These are phyloP conservation scores for Solanum hybrid DNA, from an alignment of 305 asterid genomes.

Conservation along the genomic window DNA sequence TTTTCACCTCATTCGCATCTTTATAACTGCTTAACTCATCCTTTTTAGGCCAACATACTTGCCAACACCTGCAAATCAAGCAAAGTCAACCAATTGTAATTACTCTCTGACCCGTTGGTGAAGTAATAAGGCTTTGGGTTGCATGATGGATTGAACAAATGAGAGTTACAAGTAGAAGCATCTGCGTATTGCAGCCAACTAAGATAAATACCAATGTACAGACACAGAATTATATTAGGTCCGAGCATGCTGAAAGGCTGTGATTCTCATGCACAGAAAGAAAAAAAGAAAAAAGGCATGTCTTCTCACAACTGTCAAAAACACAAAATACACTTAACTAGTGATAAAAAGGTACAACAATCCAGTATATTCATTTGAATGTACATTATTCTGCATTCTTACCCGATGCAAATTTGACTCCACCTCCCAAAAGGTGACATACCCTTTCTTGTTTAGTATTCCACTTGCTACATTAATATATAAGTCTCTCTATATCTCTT, in stretches of 20 bases:
- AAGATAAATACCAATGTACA: not conserved
- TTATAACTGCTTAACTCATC: slow-evolving; percentile 38
- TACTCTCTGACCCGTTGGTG: not conserved
- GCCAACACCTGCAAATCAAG: slow-evolving; percentile 43
- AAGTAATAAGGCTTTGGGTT: not conserved
- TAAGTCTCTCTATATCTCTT: not conserved
- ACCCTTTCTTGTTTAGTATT: not conserved
- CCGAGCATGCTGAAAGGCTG: not conserved
- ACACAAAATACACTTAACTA: not conserved
- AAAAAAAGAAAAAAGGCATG: not conserved
- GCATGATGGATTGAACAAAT: not conserved
- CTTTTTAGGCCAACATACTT: slow-evolving; percentile 55
- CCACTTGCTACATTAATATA: not conserved
- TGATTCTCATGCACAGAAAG: not conserved
- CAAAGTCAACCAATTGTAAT: not conserved
- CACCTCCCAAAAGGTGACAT: not conserved
- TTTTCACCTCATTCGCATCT: slow-evolving; percentile 67
- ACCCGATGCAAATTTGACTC: not conserved
- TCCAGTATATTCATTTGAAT: not conserved
- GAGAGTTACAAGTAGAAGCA: not conserved
- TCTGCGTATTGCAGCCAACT: not conserved
- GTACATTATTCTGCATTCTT: not conserved
- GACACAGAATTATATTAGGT: not conserved
- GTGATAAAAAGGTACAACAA: not conserved
- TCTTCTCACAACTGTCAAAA: not conserved